These are phyloP conservation scores for Cytospora mali DNA, from an alignment of 2,329 filamentous ascomycete species.

Conservation along the genomic window DNA sequence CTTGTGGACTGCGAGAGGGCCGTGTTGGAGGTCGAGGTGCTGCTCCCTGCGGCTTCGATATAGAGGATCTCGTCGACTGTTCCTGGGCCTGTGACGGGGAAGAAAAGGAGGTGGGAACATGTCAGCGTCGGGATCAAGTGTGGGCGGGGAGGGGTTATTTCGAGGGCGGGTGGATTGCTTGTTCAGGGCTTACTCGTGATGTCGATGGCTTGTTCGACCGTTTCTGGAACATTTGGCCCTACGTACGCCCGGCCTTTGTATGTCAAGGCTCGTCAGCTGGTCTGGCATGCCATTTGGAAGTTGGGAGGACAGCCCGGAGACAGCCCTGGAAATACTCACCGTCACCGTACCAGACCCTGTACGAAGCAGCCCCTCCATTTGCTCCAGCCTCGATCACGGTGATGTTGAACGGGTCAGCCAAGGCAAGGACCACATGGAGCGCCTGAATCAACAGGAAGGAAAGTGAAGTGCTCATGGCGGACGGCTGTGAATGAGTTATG, in stretches of 20 bases:
- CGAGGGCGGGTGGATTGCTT: neutral
- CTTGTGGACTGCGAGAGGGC: slow-evolving; percentile 7
- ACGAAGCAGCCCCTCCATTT: neutral
- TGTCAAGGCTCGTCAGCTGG: neutral
- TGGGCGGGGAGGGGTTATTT: too few species aligned
- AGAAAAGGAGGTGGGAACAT: slow-evolving; percentile 1
- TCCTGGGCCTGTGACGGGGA: slow-evolving; percentile 16
- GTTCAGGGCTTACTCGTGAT: slow-evolving; percentile 23
- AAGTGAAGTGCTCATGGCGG: neutral
- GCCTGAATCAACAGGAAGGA: neutral
- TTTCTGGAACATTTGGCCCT: slow-evolving; percentile 26
- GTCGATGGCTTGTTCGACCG: slow-evolving; percentile 27
- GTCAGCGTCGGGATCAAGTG: neutral
- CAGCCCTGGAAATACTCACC: neutral
- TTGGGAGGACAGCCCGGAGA: neutral
- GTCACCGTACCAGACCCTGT: neutral
- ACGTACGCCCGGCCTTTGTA: slow-evolving; percentile 27
- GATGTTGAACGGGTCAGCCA: neutral
- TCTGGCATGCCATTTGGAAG: neutral
- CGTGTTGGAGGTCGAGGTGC: slow-evolving; percentile 1
- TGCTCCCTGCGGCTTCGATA: slow-evolving; percentile 29
- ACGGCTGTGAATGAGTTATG: neutral
- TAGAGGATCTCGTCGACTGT: slow-evolving; percentile 22
- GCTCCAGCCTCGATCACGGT: neutral
- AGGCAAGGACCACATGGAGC: neutral